Conservation (phyloP, 768 basidiomycete genomes). For the Boletus insuetus region DNA sequence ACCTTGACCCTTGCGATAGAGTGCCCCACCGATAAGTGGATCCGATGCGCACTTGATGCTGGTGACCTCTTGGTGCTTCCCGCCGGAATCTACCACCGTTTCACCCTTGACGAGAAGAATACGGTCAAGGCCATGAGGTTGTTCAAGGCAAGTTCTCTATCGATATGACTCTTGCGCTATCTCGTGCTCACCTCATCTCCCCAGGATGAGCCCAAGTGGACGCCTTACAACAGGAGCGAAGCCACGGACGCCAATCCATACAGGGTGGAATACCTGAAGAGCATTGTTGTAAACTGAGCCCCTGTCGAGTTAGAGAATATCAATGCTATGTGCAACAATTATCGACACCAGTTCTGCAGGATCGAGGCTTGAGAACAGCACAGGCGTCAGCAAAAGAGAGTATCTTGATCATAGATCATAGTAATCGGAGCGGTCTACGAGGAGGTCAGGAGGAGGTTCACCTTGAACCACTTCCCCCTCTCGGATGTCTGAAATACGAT, state of each 20-base stretch:
- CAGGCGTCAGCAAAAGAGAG: too few relatives aligned
- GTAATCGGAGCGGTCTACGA: too few relatives aligned
- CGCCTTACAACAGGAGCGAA: constrained; percentile 62
- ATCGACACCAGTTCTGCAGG: background rate
- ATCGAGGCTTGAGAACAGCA: too few relatives aligned
- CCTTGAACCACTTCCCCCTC: background rate
- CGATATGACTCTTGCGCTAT: background rate
- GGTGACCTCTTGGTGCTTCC: constrained; percentile 89
- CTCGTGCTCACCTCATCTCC: background rate
- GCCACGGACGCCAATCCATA: constrained; percentile 64
- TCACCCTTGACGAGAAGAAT: constrained; percentile 80
- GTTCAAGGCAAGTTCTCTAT: constrained; percentile 61
- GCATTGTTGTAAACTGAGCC: constrained; percentile 37
- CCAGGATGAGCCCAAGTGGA: constrained; percentile 92
- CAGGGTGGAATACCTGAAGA: constrained; percentile 59
- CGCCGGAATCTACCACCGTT: constrained; percentile 91
- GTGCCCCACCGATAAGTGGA: constrained; percentile 68
- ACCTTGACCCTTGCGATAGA: constrained; percentile 40
- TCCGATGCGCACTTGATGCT: constrained; percentile 68
- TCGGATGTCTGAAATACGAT: background rate
- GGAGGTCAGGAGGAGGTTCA: background rate
- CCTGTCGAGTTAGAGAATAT: background rate
- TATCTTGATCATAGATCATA: too few relatives aligned
- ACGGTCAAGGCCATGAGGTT: constrained; percentile 74
- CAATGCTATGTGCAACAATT: background rate